A percentile compares a stretch with the other conserved stretches of the same genome.
Evolutionary conservation across 2,329 filamentous ascomycete genomes (phyloP).

Genomic region (Trichophyton equinum): DNA sequence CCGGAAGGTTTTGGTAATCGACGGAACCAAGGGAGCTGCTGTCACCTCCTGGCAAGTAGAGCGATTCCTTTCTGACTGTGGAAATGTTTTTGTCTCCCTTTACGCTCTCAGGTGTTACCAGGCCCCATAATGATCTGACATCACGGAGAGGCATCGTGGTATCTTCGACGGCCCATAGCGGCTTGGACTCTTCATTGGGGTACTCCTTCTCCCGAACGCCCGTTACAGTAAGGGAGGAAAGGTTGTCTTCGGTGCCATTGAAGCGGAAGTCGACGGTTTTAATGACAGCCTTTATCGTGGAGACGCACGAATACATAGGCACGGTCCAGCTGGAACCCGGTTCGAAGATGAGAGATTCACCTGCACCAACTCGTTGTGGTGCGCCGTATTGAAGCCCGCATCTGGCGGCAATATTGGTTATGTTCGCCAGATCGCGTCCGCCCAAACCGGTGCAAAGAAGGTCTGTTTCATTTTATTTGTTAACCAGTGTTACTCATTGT

Average conservation of each 20-base stretch:
- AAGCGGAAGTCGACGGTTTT: constrained; percentile 34
- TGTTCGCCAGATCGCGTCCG: background rate
- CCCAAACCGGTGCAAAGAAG: background rate
- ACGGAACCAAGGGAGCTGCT: no score
- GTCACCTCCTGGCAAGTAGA: no score
- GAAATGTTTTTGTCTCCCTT: background rate
- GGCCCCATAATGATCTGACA: background rate
- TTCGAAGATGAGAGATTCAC: constrained; percentile 26
- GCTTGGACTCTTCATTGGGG: background rate
- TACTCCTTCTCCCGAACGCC: constrained; percentile 5
- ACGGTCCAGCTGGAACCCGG: constrained; percentile 31
- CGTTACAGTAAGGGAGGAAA: no score
- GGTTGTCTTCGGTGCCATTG: constrained; percentile 26
- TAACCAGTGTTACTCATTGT: background rate
- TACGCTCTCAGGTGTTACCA: background rate
- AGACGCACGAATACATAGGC: constrained; percentile 35
- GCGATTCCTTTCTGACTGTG: background rate
- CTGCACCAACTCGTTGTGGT: constrained; percentile 25
- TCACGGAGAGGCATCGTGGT: background rate
- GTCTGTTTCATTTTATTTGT: no score
- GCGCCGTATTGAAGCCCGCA: constrained; percentile 34
- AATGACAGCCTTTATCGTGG: constrained; percentile 31
- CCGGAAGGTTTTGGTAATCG: no score
- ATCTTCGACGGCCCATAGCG: background rate
- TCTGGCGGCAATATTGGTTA: constrained; percentile 11